Percentiles rank a stretch among this genome's conserved stretches.
These are phyloP conservation scores for Cytospora chrysosperma DNA, from an alignment of 2,329 filamentous ascomycete species.

Conservation along the genomic window DNA sequence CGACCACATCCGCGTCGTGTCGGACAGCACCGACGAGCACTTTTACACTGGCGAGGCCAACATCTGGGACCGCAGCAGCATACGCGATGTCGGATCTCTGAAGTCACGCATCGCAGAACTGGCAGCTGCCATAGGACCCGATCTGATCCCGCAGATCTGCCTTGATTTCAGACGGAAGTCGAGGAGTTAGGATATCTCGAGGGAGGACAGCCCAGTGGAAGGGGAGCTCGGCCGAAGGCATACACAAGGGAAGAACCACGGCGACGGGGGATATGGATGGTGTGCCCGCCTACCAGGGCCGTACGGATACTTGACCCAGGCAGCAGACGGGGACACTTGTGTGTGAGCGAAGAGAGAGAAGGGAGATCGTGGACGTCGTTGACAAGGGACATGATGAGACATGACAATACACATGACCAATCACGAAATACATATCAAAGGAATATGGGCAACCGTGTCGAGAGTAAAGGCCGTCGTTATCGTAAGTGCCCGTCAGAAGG, in stretches of 20 bases:
- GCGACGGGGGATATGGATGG: background rate
- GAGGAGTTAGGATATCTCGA: background rate
- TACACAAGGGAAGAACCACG: background rate
- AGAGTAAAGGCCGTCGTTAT: background rate
- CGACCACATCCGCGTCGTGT: slow-evolving; percentile 55
- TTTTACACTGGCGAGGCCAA: slow-evolving; percentile 53
- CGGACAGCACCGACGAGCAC: slow-evolving; percentile 39
- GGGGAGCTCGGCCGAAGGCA: background rate
- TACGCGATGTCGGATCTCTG: slow-evolving; percentile 50
- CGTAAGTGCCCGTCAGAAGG: no score
- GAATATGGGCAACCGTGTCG: background rate
- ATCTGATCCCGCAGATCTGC: slow-evolving; percentile 55
- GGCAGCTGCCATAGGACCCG: slow-evolving; percentile 63
- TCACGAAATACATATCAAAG: background rate
- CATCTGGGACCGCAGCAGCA: slow-evolving; percentile 55
- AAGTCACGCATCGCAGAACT: slow-evolving; percentile 67
- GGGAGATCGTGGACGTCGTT: background rate
- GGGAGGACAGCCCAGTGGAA: background rate
- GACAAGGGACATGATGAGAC: background rate
- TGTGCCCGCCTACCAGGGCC: background rate
- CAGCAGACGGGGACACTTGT: no score
- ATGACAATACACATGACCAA: background rate
- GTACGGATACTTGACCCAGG: background rate
- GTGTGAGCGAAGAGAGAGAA: no score
- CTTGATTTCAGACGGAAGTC: slow-evolving; percentile 49